These are phyloP conservation scores for Hydnomerulius pinastri DNA, from an alignment of 768 basidiomycete genomes.

Conservation along the genomic window DNA sequence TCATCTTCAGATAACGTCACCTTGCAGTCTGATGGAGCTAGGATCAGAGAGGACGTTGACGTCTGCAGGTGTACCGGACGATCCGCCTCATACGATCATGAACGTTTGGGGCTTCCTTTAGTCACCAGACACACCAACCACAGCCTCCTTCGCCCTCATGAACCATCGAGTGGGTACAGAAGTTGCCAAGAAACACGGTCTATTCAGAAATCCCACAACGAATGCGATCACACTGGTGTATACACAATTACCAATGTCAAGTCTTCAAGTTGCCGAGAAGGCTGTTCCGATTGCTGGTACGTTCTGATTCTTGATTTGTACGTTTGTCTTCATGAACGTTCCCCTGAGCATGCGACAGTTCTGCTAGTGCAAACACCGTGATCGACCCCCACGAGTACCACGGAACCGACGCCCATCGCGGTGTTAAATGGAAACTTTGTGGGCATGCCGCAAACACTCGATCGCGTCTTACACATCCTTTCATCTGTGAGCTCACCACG, in stretches of 20 bases:
- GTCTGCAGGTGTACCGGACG: not conserved
- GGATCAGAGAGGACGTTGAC: not conserved
- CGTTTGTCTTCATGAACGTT: not conserved
- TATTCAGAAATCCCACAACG: not conserved
- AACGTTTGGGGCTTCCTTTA: not conserved
- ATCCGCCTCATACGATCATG: not conserved
- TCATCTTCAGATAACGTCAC: too few species aligned
- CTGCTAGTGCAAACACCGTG: not conserved
- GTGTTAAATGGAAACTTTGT: not conserved
- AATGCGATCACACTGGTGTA: not conserved
- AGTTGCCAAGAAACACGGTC: not conserved
- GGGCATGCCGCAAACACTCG: not conserved
- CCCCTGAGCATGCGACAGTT: too few species aligned
- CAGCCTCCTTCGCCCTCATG: not conserved
- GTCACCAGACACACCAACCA: not conserved
- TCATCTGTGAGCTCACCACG: not conserved
- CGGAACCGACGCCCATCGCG: not conserved
- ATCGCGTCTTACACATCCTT: not conserved
- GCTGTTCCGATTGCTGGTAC: not conserved
- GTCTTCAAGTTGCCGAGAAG: not conserved
- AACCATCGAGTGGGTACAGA: not conserved
- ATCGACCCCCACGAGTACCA: not conserved
- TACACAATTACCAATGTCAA: not conserved
- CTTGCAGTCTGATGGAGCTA: too few species aligned
- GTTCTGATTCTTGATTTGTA: not conserved